Base-by-base conservation (phyloP, 139 green algal species). In the Micractinium sp. region DNA sequence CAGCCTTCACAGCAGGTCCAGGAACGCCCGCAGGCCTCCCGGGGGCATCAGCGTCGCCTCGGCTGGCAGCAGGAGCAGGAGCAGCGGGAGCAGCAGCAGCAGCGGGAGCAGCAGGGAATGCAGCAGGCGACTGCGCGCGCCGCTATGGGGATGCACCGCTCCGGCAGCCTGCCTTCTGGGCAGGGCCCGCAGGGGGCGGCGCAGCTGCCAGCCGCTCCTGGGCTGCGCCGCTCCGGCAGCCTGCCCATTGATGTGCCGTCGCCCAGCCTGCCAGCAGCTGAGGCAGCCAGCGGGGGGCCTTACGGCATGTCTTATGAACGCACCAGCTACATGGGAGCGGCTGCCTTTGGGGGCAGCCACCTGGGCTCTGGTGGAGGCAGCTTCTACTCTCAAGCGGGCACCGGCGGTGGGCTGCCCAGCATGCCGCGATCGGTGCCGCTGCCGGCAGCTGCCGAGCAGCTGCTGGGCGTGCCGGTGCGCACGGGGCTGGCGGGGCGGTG, bases 401-500 rank as follows among this genome's bases (percentile, higher is more conserved):
- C 47, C 47, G 47, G 47, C 47, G 47, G 47, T 56, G 47, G 47
- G 47, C 47, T 56, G 47, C 47, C 47, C 47, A 56, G 47, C 47
- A 5, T 56, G 63, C 63, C 63, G 63, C 9, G 63, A 12, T 47
- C 18, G 74, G 29, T 29, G 74, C 74, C 33, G 2, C 74, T 80
- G 74, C 74, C 74, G 33, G 74, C 74, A 53, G 74, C 74, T 53
- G 74, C 33, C 1, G n/a, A 31, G 78, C 78, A 84, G 41, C 41
- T 67, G 78, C 78, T 84, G 41, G 78, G 78, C 16, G 78, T 69
- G 31, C 31, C 53, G 13, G n/a, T n/a, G 13, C 53, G 56, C 53
- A 85, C 31, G 18, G 80, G 53, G 38, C 83, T 87, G 83, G 38
- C 39, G 31, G 83, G 83, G 61, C 66, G 66, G 19, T 87, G 83